phyloP scores from a whole-genome alignment of 257 asterid species.

The Penstemon eatonii region DNA sequence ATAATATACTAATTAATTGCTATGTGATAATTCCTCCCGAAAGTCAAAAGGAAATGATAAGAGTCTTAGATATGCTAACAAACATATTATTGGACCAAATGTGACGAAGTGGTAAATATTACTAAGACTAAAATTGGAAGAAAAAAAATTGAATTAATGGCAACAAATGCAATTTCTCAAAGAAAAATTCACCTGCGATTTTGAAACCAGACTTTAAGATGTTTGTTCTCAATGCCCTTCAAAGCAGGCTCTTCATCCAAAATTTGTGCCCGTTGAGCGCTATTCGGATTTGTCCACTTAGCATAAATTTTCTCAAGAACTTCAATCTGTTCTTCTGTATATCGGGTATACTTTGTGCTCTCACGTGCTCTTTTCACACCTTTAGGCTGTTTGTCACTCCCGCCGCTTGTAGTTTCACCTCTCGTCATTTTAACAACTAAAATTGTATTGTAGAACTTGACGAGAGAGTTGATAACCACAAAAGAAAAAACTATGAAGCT shows the following conservation, averaged over 20 bases:
- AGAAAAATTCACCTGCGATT: conserved; percentile 49
- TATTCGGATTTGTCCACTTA: conserved; percentile 40
- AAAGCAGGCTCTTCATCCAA: conserved; percentile 32
- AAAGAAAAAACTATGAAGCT: conserved; percentile 13
- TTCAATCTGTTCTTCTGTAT: conserved; percentile 42
- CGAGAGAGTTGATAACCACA: conserved; percentile 2
- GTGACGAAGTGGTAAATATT: no score
- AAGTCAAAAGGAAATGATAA: no score
- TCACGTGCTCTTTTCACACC: conserved; percentile 28
- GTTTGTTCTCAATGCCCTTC: conserved; percentile 33
- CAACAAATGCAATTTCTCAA: not conserved
- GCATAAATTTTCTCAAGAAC: conserved; percentile 46
- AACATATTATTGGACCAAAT: no score
- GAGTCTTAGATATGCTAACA: no score
- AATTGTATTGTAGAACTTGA: conserved; percentile 2
- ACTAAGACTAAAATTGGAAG: no score
- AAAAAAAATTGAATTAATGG: no score
- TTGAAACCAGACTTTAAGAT: conserved; percentile 59
- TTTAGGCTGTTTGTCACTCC: not conserved
- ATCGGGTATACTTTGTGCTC: conserved; percentile 39
- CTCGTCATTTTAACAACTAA: conserved; percentile 25
- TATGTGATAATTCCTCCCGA: no score
- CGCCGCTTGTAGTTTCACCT: not conserved
- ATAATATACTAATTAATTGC: no score
- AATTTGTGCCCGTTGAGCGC: conserved; percentile 34